Base-by-base conservation (phyloP, 805 yeast species). In the Komagataella phaffii region DNA sequence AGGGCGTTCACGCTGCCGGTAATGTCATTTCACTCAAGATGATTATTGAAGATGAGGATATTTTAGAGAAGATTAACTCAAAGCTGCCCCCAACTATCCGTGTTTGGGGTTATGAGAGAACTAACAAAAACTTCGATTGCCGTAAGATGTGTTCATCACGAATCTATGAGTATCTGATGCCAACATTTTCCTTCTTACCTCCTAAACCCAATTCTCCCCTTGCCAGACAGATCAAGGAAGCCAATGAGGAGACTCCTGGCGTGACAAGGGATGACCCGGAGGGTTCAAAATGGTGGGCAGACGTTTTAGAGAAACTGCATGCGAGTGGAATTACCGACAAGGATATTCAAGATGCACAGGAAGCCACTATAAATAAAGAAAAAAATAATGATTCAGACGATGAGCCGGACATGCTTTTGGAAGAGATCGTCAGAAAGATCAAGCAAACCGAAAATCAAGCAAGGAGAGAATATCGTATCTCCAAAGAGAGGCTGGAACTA, bases 1-100 rank as follows among this genome's bases (percentile, higher is more conserved):
- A 91, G 66, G 98, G 97, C 54, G 98, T 90, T 21, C 98, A 90
- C 67, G 97, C 98, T 10, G 96, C 96, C 2, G 97, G 97, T 24
- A 90, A 90, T 64, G 88, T 89, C 19, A 77, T 91, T 47, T 84
- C 95, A 14, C 71, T 85, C 58, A 90, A 90, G 64, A 68, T 90
- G 73, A 87, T 88, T 59, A 75, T 88, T 51, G 96, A 88, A 62
- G 96, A 90, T 60, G 79, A 74, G 12, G 83, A 88, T 51, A 76
- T 88, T 50, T 75, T 84, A 46, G 73, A 74, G 48, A 86, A 82
- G 64, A 83, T 93, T 66, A 93, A 93, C 65, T 66, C 72, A 2
- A 64, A 72, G 30, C 72, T 93, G 51, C 99, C 99, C 1, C 89
- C 78, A 7, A 90, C 87, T 55, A 88, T 93, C 57, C 75, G 96